Evolutionary conservation across 2,329 filamentous ascomycete species (phyloP).

Genomic region (Chaetomium sp.): DNA sequence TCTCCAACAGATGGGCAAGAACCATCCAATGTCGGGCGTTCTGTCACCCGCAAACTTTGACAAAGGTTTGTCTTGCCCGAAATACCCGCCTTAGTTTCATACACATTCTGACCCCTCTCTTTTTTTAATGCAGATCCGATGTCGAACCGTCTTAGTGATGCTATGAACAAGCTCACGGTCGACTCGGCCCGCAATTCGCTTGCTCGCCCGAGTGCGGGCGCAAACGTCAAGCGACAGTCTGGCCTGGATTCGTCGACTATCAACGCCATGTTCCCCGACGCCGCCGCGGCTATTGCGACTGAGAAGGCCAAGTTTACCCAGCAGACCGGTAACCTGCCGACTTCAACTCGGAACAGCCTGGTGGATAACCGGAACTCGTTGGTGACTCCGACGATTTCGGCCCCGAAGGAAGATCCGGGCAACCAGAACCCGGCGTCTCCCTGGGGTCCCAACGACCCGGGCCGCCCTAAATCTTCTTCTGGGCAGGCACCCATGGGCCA

Average conservation of each 20-base stretch:
- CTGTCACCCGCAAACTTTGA: constrained; percentile 94
- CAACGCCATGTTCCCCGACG: constrained; percentile 98
- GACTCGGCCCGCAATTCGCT: constrained; percentile 83
- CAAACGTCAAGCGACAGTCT: constrained; percentile 82
- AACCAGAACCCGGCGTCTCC: constrained; percentile 67
- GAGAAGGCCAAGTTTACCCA: constrained; percentile 98
- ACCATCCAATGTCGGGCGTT: constrained; percentile 92
- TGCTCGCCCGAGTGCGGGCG: constrained; percentile 69
- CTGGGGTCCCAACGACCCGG: constrained; percentile 58
- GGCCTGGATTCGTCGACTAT: constrained; percentile 90
- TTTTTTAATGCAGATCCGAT: constrained; percentile 66
- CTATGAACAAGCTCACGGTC: constrained; percentile 90
- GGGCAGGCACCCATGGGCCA: constrained; percentile 87
- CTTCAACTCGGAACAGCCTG: constrained; percentile 88
- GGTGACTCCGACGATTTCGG: constrained; percentile 67
- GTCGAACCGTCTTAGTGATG: constrained; percentile 91
- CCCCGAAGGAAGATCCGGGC: constrained; percentile 58
- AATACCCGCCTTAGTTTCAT: too few species aligned
- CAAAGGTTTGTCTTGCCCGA: constrained; percentile 58
- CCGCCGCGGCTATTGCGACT: constrained; percentile 94
- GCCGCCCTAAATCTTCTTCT: constrained; percentile 72
- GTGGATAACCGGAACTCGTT: constrained; percentile 72
- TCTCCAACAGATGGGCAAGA: constrained; percentile 97
- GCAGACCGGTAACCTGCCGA: constrained; percentile 81
- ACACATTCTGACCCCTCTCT: constrained; percentile 6